Evolutionary conservation across 148 eudicot species (phyloP), one percentile per base, ranked within the genome.

Genomic region (Spergularia bocconei): DNA sequence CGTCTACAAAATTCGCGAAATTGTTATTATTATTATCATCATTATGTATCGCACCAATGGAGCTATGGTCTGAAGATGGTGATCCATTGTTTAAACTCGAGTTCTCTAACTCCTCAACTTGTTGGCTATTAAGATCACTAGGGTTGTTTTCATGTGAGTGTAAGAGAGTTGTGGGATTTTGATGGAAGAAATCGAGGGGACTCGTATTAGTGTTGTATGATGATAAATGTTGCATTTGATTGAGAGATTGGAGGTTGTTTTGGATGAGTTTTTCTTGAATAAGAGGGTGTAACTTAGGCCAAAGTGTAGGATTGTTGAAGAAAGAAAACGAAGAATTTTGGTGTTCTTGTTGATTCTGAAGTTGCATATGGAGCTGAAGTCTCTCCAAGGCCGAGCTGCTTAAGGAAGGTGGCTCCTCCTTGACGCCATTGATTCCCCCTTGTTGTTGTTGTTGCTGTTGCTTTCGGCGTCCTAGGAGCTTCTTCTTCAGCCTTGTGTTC

Each of bases 341-440:
- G 29, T 85, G 71, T 4, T 63, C 15, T 48, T 57, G 63, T 51
- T 73, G 82, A 73, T 54, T 81, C 53, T 92, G 98, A 41, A 92
- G 89, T 39, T 95, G 98, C 86, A 95, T 83, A 72, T 95, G 99
- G 60, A 95, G 99, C 63, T 95, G 99, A 79, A 95, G 96, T 53
- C 99, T 88, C 86, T 92, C 97, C 0, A 92, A 77, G 44, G 98
- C 97, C 11, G 99, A 92, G 87, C 57, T 86, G 82, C 96, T 95
- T 36, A 92, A 65, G 25, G 79, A 71, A 14, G 89, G 86, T 52
- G 71, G 50, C 57, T 83, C 73, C 11, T 82, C 71, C 66, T 77
- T 79, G 21, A 82, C 57, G 17, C 77, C 81, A 13, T 77, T 81
- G 39, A 17, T 55, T 0, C 54, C 62, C 4, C 80, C 80, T 77